These are phyloP conservation scores for Dalbergia cultrata DNA, from an alignment of 306 rosid species.

Conservation along the genomic window DNA sequence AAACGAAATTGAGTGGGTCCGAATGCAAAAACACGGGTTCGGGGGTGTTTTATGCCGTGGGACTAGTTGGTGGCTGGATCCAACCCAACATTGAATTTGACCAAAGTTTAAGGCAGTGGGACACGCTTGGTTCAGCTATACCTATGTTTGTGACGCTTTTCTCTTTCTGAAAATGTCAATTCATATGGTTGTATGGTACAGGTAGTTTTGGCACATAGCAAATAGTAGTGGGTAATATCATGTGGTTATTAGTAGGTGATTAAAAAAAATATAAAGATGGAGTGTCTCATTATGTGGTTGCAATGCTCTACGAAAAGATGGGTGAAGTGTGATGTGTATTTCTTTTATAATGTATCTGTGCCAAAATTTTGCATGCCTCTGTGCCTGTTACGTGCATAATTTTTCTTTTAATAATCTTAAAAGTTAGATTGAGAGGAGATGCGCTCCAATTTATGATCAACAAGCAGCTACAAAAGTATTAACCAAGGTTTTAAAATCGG, in stretches of 20 bases:
- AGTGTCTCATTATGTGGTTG: constrained; percentile 41
- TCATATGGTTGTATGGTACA: background rate
- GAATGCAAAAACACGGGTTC: background rate
- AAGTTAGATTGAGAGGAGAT: no score
- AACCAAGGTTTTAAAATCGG: no score
- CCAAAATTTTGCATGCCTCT: background rate
- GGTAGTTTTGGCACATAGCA: background rate
- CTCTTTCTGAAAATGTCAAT: background rate
- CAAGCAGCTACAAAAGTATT: no score
- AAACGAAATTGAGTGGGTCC: constrained; percentile 30
- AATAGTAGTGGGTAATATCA: background rate
- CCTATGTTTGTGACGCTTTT: background rate
- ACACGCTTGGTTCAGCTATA: background rate
- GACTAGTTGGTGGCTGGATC: constrained; percentile 49
- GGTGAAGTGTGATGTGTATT: constrained; percentile 16
- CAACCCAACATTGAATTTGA: constrained; percentile 44
- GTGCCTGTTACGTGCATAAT: no score
- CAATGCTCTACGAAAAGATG: background rate
- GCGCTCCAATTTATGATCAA: no score
- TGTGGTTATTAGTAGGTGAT: constrained; percentile 12
- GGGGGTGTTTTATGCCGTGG: background rate
- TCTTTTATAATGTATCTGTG: background rate
- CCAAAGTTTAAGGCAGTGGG: constrained; percentile 9
- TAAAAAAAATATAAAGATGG: background rate
- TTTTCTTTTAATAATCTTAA: no score